Conservation (phyloP, 495 filamentous ascomycete species). For the Apodospora peruviana region DNA sequence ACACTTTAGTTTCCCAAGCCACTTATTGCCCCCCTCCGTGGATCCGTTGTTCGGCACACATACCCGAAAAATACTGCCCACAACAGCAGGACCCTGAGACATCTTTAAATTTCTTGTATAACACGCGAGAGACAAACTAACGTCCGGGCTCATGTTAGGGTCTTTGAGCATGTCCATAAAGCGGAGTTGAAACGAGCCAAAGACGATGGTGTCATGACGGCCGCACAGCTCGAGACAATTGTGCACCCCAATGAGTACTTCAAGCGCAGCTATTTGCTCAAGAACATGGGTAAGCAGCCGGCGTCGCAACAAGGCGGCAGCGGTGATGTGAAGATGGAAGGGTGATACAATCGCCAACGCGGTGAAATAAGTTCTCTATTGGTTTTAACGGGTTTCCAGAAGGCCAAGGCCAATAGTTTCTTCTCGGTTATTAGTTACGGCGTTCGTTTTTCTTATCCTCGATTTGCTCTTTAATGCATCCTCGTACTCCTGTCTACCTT, state of each 20-base stretch:
- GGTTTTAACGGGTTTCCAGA: too few species aligned
- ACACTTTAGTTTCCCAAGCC: too few species aligned
- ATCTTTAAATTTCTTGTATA: not conserved
- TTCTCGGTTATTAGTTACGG: too few species aligned
- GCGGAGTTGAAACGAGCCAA: conserved; percentile 84
- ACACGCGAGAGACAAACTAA: too few species aligned
- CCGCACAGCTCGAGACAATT: conserved; percentile 86
- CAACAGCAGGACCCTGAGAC: not conserved
- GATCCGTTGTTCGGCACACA: too few species aligned
- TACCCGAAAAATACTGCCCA: too few species aligned
- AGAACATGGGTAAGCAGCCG: conserved; percentile 52
- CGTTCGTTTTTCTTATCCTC: too few species aligned
- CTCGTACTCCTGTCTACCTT: too few species aligned
- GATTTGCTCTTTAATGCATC: too few species aligned
- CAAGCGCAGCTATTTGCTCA: conserved; percentile 83
- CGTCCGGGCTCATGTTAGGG: conserved; percentile 37
- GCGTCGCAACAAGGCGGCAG: conserved; percentile 5
- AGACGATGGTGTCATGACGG: conserved; percentile 70
- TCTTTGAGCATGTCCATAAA: conserved; percentile 86
- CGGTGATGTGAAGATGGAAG: conserved; percentile 49
- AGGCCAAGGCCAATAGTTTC: too few species aligned
- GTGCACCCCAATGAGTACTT: conserved; percentile 98
- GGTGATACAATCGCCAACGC: not conserved
- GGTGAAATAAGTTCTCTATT: too few species aligned
- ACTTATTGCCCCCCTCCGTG: too few species aligned